Evolutionary conservation across 2,329 filamentous ascomycete species (phyloP).

Genomic region (Colletotrichum ledebouriae): DNA sequence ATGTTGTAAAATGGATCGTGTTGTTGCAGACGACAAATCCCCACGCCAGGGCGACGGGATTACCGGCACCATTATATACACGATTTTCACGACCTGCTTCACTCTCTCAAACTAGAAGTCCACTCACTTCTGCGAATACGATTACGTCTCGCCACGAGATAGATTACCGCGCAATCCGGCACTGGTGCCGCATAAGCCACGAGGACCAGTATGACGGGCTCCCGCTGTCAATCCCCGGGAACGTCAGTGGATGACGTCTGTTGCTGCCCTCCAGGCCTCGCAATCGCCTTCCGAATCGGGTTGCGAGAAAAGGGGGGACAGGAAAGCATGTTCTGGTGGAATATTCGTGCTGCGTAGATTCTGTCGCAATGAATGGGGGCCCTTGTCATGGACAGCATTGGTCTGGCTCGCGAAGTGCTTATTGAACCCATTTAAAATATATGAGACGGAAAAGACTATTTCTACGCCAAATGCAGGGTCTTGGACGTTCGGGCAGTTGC

Average conservation of each 20-base stretch:
- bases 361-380: background rate
- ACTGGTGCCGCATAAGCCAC: background rate
- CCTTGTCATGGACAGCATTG: constrained; percentile 6
- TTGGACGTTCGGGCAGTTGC: background rate
- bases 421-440: background rate
- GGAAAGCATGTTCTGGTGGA: background rate
- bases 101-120: background rate
- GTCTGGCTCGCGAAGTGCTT: background rate
- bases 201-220: constrained; percentile 10
- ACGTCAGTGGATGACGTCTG: constrained; percentile 22
- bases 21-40: accelerated
- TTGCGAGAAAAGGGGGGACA: background rate
- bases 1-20: background rate
- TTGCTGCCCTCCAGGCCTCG: constrained; percentile 1
- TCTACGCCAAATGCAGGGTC: constrained; percentile 14
- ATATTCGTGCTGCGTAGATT: background rate
- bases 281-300: constrained; percentile 18
- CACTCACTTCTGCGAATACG: constrained; percentile 23
- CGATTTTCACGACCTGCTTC: background rate
- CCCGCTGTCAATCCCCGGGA: constrained; percentile 20
- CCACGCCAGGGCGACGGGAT: background rate
- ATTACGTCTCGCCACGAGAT: constrained; percentile 10
- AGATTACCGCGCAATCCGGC: background rate
- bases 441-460: constrained; percentile 1
- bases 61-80: constrained; percentile 5